These are phyloP conservation scores for Diplocarpon mali DNA, from an alignment of 2,329 filamentous ascomycete genomes.

Conservation along the genomic window DNA sequence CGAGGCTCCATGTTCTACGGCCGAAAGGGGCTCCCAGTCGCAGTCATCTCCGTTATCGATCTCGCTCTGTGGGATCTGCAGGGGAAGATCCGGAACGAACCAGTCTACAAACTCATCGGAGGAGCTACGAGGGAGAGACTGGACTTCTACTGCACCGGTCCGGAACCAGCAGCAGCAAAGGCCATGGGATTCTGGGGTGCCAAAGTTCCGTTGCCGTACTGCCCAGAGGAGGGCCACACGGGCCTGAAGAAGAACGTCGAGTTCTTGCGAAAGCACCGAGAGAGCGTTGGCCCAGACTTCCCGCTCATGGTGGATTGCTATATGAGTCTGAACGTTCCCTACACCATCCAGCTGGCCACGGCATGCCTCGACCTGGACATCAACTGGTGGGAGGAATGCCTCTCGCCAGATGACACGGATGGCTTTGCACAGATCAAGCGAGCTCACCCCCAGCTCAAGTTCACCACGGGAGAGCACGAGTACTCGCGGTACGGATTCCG, in stretches of 20 bases:
- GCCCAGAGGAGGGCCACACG: constrained; percentile 72
- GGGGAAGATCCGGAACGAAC: constrained; percentile 83
- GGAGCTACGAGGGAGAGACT: constrained; percentile 76
- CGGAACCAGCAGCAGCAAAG: constrained; percentile 69
- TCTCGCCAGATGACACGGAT: constrained; percentile 84
- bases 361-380: constrained; percentile 75
- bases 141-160: constrained; percentile 91
- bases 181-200: constrained; percentile 82
- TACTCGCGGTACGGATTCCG: constrained; percentile 92
- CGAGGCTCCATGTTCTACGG: constrained; percentile 93
- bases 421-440: constrained; percentile 84
- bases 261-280: constrained; percentile 75
- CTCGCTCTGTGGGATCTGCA: constrained; percentile 86
- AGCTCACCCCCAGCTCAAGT: constrained; percentile 81
- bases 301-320: constrained; percentile 95
- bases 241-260: constrained; percentile 84
- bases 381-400: constrained; percentile 96
- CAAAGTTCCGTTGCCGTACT: constrained; percentile 84
- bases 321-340: constrained; percentile 87
- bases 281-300: constrained; percentile 78
- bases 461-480: constrained; percentile 93
- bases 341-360: constrained; percentile 85
- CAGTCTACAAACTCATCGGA: constrained; percentile 89
- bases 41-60: constrained; percentile 90
- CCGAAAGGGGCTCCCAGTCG: constrained; percentile 79